phyloP scores from a whole-genome alignment of 441 rosid genomes.

The Euphorbia neoarborescens region DNA sequence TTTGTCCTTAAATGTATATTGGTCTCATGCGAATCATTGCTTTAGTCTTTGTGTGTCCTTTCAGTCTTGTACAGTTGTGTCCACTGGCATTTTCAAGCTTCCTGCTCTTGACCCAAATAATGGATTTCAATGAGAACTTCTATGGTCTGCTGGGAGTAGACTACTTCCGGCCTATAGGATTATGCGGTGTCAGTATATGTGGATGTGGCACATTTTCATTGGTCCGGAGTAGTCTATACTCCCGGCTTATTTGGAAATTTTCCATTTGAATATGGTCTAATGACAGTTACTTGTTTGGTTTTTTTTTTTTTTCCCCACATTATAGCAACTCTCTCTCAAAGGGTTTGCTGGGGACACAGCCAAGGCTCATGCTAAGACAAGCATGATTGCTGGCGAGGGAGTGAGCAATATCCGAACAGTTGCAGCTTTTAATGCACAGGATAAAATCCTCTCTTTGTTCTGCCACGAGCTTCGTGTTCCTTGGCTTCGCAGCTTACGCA shows the following conservation, averaged over 20 bases:
- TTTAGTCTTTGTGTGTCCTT: slow-evolving; percentile 8
- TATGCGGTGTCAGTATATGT: too few species aligned
- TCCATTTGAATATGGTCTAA: background rate
- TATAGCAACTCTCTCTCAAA: slow-evolving; percentile 88
- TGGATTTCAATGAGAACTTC: too few species aligned
- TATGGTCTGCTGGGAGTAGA: too few species aligned
- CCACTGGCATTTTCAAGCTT: background rate
- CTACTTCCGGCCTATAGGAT: too few species aligned
- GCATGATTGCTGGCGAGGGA: slow-evolving; percentile 99
- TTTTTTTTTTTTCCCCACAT: slow-evolving; percentile 9
- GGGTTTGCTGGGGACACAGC: slow-evolving; percentile 99
- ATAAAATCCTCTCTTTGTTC: slow-evolving; percentile 74
- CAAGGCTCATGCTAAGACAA: slow-evolving; percentile 96
- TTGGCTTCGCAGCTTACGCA: slow-evolving; percentile 55
- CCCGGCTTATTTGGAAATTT: too few species aligned
- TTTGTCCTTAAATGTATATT: slow-evolving; percentile 8
- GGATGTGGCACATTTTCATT: too few species aligned
- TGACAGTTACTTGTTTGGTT: slow-evolving; percentile 22
- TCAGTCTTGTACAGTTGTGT: background rate
- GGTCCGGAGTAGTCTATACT: too few species aligned
- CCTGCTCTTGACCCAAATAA: background rate
- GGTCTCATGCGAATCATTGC: slow-evolving; percentile 3
- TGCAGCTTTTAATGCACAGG: slow-evolving; percentile 93
- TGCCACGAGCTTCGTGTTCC: slow-evolving; percentile 74
- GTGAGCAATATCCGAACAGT: slow-evolving; percentile 96